Evolutionary conservation across 2,329 filamentous ascomycete species (phyloP).

Genomic region (Aureobasidium lini): DNA sequence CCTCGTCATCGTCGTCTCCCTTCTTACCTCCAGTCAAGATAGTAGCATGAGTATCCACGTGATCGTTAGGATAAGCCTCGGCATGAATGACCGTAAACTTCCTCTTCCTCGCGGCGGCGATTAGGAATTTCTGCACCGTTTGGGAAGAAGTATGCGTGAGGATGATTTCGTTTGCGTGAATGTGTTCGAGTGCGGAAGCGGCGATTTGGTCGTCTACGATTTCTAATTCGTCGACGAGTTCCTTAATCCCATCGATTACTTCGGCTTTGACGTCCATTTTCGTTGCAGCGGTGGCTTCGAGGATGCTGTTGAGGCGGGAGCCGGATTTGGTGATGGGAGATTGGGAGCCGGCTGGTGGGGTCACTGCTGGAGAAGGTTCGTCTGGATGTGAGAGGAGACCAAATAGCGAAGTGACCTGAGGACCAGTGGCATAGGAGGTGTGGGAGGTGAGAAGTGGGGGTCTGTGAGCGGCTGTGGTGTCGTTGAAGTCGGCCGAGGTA

Average conservation of each 20-base stretch:
- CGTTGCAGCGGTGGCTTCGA: constrained; percentile 27
- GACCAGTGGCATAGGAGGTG: constrained; percentile 55
- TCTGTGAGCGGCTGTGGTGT: constrained; percentile 26
- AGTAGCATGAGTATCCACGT: constrained; percentile 54
- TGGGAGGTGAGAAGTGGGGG: constrained; percentile 57
- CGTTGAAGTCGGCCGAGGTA: background rate
- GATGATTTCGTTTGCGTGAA: constrained; percentile 87
- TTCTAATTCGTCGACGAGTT: constrained; percentile 91
- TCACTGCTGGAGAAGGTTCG: constrained; percentile 36
- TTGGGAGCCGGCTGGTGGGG: constrained; percentile 40
- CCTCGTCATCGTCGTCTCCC: constrained; percentile 39
- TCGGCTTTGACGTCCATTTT: constrained; percentile 72
- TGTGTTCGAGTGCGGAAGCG: constrained; percentile 78
- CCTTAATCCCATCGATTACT: constrained; percentile 86
- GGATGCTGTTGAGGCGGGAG: background rate
- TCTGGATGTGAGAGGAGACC: constrained; percentile 70
- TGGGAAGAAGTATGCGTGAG: constrained; percentile 79
- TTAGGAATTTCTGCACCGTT: constrained; percentile 82
- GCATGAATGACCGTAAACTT: constrained; percentile 87
- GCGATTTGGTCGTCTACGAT: constrained; percentile 92
- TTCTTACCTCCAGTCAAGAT: constrained; percentile 48
- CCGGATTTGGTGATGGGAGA: constrained; percentile 21
- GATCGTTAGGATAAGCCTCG: constrained; percentile 63
- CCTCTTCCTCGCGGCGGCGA: constrained; percentile 79
- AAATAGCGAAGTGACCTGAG: constrained; percentile 67